Base-by-base conservation (phyloP, 179 eudicot genomes). In the Heliamphora pulchella region DNA sequence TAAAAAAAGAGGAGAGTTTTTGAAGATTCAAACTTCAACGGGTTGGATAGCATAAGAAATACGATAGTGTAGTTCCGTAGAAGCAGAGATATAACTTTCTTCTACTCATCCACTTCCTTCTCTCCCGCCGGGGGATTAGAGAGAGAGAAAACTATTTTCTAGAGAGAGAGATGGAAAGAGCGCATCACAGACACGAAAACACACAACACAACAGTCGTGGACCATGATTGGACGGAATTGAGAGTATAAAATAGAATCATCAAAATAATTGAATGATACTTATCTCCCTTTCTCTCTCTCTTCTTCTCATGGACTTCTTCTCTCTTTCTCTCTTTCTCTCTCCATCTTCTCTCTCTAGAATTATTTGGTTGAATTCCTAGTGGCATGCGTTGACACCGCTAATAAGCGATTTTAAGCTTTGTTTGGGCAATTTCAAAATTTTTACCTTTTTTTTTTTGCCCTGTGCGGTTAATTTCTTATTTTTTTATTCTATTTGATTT, bases 41-140 rank as follows among this genome's bases (percentile, higher is more conserved):
- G 14, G n/a, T 65, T 65, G 39, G 20, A 47, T 39, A 9, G 4
- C n/a, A 41, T 2, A 41, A 4, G 11, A 44, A 65, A 39, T 43
- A 4, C 57, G 39, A 17, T 17, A 51, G 17, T 48, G 81, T 72
- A 76, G 89, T 88, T 88, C 3, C 91, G 89, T 88, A 84, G 86
- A 88, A 86, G 89, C 81, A 81, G 87, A 83, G 87, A 79, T 82
- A 84, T 70, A n/a, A 72, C 65, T 86, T 84, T 70, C 91, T 83
- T 88, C 83, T 81, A 88, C 91, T 86, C 91, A 79, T 88, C 85
- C 68, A 86, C 85, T 86, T 88, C 87, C 88, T 88, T 85, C 85
- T 74, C 87, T 80, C 85, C 87, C 91, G 89, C 85, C 89, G 85
- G 84, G 63, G 79, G 72, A 84, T 83, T 77, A 81, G 86, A 55